Evolutionary conservation across 345 rosid genomes (phyloP).

Genomic region (Rhizophora mangle): DNA sequence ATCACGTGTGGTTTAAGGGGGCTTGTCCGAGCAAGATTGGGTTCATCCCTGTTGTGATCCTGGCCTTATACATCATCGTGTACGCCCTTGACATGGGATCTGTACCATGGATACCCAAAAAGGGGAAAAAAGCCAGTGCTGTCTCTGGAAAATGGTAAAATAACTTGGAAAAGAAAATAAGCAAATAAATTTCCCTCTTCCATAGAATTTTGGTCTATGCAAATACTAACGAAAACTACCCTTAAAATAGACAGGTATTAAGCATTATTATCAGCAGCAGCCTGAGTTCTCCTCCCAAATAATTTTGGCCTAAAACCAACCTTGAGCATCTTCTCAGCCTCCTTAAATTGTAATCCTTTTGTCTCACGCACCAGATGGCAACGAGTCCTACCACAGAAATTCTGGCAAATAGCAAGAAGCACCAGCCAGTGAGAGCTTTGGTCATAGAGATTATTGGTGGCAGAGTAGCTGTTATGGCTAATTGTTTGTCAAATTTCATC

Average conservation of each 20-base stretch:
- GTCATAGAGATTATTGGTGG: slow-evolving; percentile 79
- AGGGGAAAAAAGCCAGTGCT: no score
- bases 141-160: no score
- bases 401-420: slow-evolving; percentile 64
- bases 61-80: slow-evolving; percentile 58
- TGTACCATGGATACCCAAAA: slow-evolving; percentile 59
- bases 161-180: no score
- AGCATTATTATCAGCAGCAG: no score
- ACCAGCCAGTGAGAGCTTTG: slow-evolving; percentile 50
- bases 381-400: slow-evolving; percentile 41
- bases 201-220: no score
- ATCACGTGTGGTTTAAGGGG: slow-evolving; percentile 47
- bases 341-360: slow-evolving; percentile 73
- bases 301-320: slow-evolving; percentile 50
- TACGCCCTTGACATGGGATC: slow-evolving; percentile 90
- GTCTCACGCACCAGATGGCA: slow-evolving; percentile 75
- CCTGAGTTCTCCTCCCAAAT: no score
- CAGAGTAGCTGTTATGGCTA: slow-evolving; percentile 66
- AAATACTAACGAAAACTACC: no score
- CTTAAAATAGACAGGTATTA: no score
- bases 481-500: slow-evolving; percentile 66
- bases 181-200: no score
- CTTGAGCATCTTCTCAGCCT: slow-evolving; percentile 62
- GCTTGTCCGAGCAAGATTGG: slow-evolving; percentile 87
- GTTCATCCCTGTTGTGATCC: slow-evolving; percentile 53